phyloP scores from a whole-genome alignment of 768 basidiomycete genomes.

The Psilocybe subaeruginosa region DNA sequence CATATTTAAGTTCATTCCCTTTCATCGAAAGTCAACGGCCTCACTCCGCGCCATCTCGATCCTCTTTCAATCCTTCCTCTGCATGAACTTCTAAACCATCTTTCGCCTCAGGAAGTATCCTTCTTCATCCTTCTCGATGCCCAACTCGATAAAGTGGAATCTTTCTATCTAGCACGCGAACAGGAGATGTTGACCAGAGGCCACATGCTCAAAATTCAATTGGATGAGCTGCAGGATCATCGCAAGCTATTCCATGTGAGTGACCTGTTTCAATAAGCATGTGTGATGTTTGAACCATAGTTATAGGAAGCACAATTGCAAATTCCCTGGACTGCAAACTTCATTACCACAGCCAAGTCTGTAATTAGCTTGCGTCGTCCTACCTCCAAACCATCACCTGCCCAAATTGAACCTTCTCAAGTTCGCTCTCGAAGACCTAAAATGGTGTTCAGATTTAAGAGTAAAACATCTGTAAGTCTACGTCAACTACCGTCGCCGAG shows the following conservation, averaged over 20 bases:
- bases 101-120: slow-evolving; percentile 61
- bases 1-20: neutral
- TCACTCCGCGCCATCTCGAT: slow-evolving; percentile 11
- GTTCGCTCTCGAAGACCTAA: neutral
- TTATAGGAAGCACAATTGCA: slow-evolving; percentile 21
- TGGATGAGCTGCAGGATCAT: slow-evolving; percentile 76
- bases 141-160: slow-evolving; percentile 84
- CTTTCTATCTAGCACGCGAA: slow-evolving; percentile 79
- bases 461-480: neutral
- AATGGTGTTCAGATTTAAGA: neutral
- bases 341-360: slow-evolving; percentile 18
- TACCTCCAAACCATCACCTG: neutral
- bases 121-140: slow-evolving; percentile 82
- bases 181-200: slow-evolving; percentile 56
- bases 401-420: neutral
- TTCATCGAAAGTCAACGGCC: neutral
- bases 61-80: slow-evolving; percentile 38
- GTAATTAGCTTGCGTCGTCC: slow-evolving; percentile 4
- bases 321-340: slow-evolving; percentile 19
- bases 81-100: slow-evolving; percentile 50
- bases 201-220: slow-evolving; percentile 61
- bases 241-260: slow-evolving; percentile 59
- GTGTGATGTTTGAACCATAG: neutral
- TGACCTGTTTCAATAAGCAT: slow-evolving; percentile 2
- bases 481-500: neutral